These are phyloP conservation scores for Sanguinoderma infundibulare DNA, from an alignment of 1,284 basidiomycete genomes.

Conservation along the genomic window DNA sequence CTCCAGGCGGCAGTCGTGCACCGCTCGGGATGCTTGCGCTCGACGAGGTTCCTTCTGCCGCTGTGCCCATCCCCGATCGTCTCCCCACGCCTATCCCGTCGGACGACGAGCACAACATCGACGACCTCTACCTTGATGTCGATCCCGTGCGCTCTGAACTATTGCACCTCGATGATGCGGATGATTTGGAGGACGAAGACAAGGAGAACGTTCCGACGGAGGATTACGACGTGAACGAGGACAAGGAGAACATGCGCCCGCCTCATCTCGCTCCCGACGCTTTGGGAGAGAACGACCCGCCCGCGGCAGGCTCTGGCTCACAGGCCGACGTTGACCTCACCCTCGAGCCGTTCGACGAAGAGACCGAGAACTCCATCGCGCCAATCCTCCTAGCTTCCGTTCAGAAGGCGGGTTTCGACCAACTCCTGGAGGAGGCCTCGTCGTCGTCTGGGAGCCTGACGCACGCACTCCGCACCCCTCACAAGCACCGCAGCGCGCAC, in stretches of 20 bases:
- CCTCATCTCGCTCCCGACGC: conserved; percentile 8
- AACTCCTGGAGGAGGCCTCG: conserved; percentile 8
- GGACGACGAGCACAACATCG: conserved; percentile 27
- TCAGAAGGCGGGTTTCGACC: not conserved
- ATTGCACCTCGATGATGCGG: conserved; percentile 5
- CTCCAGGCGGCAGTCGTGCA: conserved; percentile 16
- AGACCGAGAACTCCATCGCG: not conserved
- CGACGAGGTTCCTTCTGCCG: conserved; percentile 18
- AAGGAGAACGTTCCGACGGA: conserved; percentile 24
- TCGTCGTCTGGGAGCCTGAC: conserved; percentile 20
- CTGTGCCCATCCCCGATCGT: conserved; percentile 19
- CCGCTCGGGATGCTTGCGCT: conserved; percentile 27
- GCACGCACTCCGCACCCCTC: conserved; percentile 25
- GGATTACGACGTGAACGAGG: conserved; percentile 22
- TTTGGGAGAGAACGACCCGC: not conserved
- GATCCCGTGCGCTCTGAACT: conserved; percentile 17
- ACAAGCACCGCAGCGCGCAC: conserved; percentile 26
- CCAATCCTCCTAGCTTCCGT: not conserved
- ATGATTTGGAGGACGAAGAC: conserved; percentile 19
- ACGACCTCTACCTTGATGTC: conserved; percentile 30
- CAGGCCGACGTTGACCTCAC: conserved; percentile 7
- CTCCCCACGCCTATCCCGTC: conserved; percentile 23
- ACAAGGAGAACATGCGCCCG: conserved; percentile 26
- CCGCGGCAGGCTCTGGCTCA: not conserved
- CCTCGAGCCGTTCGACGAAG: not conserved